Percentiles rank a stretch among this genome's conserved stretches.
Evolutionary conservation across 164 flowering plant species (phyloP).

Genomic region (Berberis thunbergii): DNA sequence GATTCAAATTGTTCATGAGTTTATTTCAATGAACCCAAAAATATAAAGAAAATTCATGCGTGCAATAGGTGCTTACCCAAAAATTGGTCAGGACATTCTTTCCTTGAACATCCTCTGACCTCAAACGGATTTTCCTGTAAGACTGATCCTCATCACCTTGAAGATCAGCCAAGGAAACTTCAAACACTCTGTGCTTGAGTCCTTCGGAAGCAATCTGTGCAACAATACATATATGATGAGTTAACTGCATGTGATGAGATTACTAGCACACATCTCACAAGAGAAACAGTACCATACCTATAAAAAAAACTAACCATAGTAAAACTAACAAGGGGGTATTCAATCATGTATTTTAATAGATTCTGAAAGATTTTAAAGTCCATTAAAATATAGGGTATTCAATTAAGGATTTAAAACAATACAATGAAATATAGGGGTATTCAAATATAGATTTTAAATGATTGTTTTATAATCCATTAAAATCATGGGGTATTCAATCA

Average conservation of each 20-base stretch:
- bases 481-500: no score
- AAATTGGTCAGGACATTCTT: constrained; percentile 34
- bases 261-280: neutral
- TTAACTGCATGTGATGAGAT: neutral
- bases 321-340: no score
- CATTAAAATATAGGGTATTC: no score
- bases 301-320: no score
- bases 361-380: no score
- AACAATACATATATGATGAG: neutral
- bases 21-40: neutral
- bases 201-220: constrained; percentile 35
- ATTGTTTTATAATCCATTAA: no score
- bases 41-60: neutral
- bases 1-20: neutral
- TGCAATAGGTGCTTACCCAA: constrained; percentile 15
- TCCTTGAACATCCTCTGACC: constrained; percentile 35
- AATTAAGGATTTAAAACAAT: no score
- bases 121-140: constrained; percentile 27
- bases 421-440: no score
- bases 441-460: no score
- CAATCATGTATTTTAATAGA: no score
- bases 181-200: constrained; percentile 32
- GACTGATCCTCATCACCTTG: constrained; percentile 33
- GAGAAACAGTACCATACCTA: neutral
- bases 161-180: constrained; percentile 29